Evolutionary conservation across 306 rosid genomes (phyloP).

Genomic region (Acacia confusa): DNA sequence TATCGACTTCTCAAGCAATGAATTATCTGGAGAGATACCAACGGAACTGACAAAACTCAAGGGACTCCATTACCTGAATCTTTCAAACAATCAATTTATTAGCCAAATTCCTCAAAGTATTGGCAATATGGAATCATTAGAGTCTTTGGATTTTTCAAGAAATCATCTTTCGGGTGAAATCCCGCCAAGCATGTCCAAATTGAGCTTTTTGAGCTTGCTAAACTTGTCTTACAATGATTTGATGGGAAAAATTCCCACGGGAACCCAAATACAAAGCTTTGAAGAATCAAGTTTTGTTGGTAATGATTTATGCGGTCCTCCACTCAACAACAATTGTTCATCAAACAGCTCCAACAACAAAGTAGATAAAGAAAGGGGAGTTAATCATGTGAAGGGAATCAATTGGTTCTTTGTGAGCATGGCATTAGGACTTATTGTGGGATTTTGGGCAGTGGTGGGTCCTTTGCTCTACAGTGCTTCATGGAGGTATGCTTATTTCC

Average conservation of each 20-base stretch:
- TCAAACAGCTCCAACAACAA: neutral
- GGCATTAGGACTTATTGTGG: neutral
- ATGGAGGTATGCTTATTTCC: neutral
- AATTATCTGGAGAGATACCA: neutral
- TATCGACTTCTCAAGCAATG: neutral
- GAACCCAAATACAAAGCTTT: neutral
- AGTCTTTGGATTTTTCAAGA: neutral
- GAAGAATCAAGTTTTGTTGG: neutral
- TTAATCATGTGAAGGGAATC: neutral
- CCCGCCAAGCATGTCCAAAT: neutral
- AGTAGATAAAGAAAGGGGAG: neutral
- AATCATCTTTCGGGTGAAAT: neutral
- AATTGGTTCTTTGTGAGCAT: neutral
- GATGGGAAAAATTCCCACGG: neutral
- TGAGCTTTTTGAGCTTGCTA: neutral
- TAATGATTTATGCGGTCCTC: neutral
- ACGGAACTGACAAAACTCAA: neutral
- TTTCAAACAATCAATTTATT: neutral
- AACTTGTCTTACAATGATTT: neutral
- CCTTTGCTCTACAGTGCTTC: neutral
- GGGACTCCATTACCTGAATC: neutral
- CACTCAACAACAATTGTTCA: neutral
- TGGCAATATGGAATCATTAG: neutral
- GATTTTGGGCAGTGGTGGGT: neutral
- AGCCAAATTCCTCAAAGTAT: neutral